These are phyloP conservation scores for Aspergillus fumigatiaffinis DNA, from an alignment of 2,329 filamentous ascomycete species.

Conservation along the genomic window DNA sequence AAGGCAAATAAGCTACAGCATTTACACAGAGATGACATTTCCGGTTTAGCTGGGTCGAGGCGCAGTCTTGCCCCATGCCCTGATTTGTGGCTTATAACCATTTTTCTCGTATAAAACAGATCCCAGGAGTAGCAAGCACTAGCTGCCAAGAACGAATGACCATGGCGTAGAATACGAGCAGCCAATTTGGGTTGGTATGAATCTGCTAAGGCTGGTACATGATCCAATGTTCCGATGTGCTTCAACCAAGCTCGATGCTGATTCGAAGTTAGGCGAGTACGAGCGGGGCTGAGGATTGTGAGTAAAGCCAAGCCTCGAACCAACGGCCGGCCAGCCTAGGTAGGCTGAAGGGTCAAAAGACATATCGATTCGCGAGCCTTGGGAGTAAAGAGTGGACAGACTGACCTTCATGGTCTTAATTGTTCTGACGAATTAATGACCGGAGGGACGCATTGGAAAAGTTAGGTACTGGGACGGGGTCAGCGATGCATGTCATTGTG, in stretches of 20 bases:
- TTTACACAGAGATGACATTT: background rate
- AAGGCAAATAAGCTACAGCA: background rate
- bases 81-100: background rate
- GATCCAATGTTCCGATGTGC: background rate
- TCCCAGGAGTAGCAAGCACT: background rate
- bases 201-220: background rate
- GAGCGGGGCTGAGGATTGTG: conserved; percentile 10
- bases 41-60: background rate
- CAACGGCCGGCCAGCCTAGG: no score
- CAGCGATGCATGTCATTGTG: no score
- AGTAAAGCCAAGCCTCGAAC: no score
- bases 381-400: no score
- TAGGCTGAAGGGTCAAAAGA: no score
- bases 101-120: no score
- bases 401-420: no score
- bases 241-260: background rate
- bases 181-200: background rate
- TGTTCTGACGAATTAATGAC: background rate
- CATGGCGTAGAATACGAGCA: background rate
- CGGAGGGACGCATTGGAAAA: no score
- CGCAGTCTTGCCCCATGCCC: background rate
- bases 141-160: background rate
- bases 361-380: no score
- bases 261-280: conserved; percentile 8
- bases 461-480: no score